These are phyloP conservation scores for Chalciporus pseudorubinellus DNA, from an alignment of 768 basidiomycete species.

Conservation along the genomic window DNA sequence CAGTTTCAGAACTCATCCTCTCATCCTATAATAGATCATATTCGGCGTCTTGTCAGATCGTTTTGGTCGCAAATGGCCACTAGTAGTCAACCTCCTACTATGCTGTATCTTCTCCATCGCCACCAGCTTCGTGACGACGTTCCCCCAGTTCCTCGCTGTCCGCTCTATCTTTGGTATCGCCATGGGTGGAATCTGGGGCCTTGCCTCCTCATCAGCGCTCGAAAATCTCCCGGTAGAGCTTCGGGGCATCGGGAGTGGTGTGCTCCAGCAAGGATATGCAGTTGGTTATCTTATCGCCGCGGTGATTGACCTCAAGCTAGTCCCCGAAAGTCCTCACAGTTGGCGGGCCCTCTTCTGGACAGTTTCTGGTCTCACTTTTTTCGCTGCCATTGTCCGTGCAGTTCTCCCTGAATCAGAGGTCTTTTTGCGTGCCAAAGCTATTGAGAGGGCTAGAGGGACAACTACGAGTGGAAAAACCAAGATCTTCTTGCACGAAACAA, in stretches of 20 bases:
- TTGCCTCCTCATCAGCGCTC: slow-evolving; percentile 76
- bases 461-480: slow-evolving; percentile 51
- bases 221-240: slow-evolving; percentile 87
- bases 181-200: slow-evolving; percentile 90
- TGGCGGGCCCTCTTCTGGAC: slow-evolving; percentile 88
- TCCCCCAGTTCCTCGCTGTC: slow-evolving; percentile 73
- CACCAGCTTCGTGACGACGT: slow-evolving; percentile 78
- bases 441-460: slow-evolving; percentile 42
- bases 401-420: slow-evolving; percentile 74
- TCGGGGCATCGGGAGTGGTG: slow-evolving; percentile 80
- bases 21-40: slow-evolving; percentile 52
- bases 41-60: slow-evolving; percentile 88
- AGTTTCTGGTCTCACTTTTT: slow-evolving; percentile 63
- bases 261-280: slow-evolving; percentile 89
- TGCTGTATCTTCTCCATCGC: slow-evolving; percentile 74
- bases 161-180: slow-evolving; percentile 83
- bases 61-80: slow-evolving; percentile 92
- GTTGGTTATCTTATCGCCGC: slow-evolving; percentile 84
- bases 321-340: slow-evolving; percentile 26
- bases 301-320: slow-evolving; percentile 73
- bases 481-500: slow-evolving; percentile 70
- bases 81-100: slow-evolving; percentile 71
- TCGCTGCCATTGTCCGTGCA: slow-evolving; percentile 65
- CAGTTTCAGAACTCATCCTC: background rate
- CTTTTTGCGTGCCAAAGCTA: slow-evolving; percentile 65